Conservation (phyloP, 108 stramenopile species). For the Nitzschia putrida region DNA sequence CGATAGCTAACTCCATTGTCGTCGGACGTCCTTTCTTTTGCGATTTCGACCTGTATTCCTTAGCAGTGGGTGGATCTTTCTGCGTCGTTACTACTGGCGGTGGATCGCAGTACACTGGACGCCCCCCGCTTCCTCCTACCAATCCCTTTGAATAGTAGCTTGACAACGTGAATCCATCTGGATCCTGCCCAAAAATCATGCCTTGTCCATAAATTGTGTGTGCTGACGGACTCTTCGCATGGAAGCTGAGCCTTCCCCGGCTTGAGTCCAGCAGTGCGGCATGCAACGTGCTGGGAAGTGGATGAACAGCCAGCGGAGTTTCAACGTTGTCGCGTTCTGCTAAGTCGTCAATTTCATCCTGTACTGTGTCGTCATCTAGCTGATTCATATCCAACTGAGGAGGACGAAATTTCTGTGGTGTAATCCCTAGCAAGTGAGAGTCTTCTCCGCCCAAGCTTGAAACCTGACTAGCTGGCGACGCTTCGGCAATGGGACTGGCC, state of each 20-base stretch:
- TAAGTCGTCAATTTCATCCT: background rate
- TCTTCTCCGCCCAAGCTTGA: background rate
- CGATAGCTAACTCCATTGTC: background rate
- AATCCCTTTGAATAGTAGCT: background rate
- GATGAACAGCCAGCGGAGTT: constrained; percentile 9
- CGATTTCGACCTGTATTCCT: background rate
- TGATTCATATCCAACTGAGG: constrained; percentile 16
- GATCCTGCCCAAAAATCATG: constrained; percentile 16
- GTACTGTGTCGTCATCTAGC: background rate
- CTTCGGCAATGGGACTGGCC: background rate
- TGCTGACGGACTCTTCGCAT: background rate
- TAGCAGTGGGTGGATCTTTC: constrained; percentile 10
- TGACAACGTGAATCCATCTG: constrained; percentile 17
- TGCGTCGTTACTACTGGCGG: background rate
- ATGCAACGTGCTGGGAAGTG: background rate
- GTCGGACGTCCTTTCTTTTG: background rate
- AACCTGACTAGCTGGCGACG: background rate
- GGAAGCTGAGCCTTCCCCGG: background rate
- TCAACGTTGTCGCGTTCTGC: constrained; percentile 3
- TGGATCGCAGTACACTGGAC: background rate
- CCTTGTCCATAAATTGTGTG: constrained; percentile 7
- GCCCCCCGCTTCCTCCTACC: background rate
- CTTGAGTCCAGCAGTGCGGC: background rate
- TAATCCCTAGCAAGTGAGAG: background rate
- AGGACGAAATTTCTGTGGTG: constrained; percentile 2